phyloP scores from a whole-genome alignment of 306 rosid genomes.

The Canavalia gladiata region DNA sequence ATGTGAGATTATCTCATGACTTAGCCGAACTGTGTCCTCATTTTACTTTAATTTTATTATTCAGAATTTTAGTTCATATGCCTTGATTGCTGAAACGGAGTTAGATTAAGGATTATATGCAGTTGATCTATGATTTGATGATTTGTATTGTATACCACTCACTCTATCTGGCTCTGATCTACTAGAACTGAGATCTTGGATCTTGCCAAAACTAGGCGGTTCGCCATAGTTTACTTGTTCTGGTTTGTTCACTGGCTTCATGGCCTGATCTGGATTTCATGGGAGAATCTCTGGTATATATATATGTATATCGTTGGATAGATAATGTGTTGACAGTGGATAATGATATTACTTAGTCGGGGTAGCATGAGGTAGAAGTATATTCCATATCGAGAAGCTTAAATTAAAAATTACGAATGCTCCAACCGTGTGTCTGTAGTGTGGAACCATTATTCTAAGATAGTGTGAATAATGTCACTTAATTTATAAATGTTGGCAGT shows the following conservation, averaged over 20 bases:
- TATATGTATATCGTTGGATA: not conserved
- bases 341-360: conserved; percentile 6
- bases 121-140: conserved; percentile 51
- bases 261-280: conserved; percentile 48
- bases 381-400: conserved; percentile 12
- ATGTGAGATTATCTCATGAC: not conserved
- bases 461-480: not conserved
- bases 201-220: not conserved
- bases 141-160: not conserved
- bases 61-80: not conserved
- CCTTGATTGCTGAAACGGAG: conserved; percentile 6
- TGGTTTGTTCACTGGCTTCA: not conserved
- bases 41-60: conserved; percentile 9
- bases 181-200: conserved; percentile 48
- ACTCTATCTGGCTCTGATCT: conserved; percentile 24
- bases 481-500: not conserved
- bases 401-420: conserved; percentile 3
- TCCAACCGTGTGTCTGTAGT: not conserved
- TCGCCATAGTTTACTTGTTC: not conserved
- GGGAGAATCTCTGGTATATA: conserved; percentile 44
- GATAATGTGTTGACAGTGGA: not conserved
- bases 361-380: not conserved
- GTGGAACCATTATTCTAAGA: not conserved
- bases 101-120: conserved; percentile 34
- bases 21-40: not conserved